Base-by-base conservation (phyloP, 306 rosid species). In the Quercus bicolor region DNA sequence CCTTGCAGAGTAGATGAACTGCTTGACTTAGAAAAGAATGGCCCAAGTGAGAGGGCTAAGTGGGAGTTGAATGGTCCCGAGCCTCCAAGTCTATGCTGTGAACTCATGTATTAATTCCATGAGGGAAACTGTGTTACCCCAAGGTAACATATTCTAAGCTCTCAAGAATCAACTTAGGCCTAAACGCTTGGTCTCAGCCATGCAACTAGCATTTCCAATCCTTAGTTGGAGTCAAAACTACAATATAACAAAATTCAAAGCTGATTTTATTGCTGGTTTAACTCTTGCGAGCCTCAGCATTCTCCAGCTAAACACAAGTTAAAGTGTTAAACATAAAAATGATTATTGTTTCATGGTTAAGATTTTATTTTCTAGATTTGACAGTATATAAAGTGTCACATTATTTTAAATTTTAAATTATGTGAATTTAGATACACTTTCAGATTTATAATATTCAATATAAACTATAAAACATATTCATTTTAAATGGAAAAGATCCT, bases 261-360 rank as follows among this genome's bases (percentile, higher is more conserved):
- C 68, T 24, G 89, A 88, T 68, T 26, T 86, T 34, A 85, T 86
- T 26, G 85, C 89, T 1, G 88, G 89, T 37, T 74, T 88, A 76
- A 88, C 88, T 33, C 78, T 88, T 71, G 86, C 88, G 1, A 88
- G 90, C 82, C 92, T 93, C 62, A 77, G 92, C 78, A 88, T 93
- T 84, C 97, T 97, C 10, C 94, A 91, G 89, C 93, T 89, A 80
- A 66, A 19, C 52, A 16, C 31, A 51, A 88, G 31, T 29, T 29
- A 29, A 29, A 29, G 31, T 3, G 88, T 56, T 80, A 37, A 37
- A 0, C 43, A 37, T 37, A 37, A 37, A 0, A 37, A 37, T 2
- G 43, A 37, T 85, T 28, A 66, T 86, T 65, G 79, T 88, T 77
- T 89, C 89, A 1, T 85, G 77, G 84, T 89, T 84, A 83, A 51